Evolutionary conservation across 257 asterid species (phyloP).

Genomic region (Solanum appendiculatum): DNA sequence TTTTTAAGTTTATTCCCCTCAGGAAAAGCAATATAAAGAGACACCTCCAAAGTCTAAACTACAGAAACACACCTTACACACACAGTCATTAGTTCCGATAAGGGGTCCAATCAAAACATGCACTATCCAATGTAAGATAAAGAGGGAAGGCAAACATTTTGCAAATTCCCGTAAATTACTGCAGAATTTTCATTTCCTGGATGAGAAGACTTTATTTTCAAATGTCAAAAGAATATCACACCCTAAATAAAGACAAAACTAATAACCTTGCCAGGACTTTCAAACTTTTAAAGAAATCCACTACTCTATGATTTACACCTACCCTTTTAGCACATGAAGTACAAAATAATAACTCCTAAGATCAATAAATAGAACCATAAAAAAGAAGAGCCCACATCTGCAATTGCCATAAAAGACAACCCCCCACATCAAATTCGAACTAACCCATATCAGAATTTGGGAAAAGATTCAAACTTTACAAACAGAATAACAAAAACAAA

Average conservation of each 20-base stretch:
- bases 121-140: background rate
- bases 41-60: background rate
- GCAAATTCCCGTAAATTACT: background rate
- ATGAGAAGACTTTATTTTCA: background rate
- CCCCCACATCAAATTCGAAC: conserved; percentile 7
- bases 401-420: background rate
- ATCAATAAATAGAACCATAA: background rate
- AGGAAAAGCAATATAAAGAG: background rate
- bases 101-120: background rate
- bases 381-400: background rate
- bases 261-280: background rate
- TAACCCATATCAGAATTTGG: background rate
- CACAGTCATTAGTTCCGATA: background rate
- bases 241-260: background rate
- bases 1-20: background rate
- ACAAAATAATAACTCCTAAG: background rate
- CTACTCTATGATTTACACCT: background rate
- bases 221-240: background rate
- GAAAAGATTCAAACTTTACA: conserved; percentile 16
- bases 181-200: background rate
- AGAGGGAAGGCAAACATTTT: background rate
- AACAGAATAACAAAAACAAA: background rate
- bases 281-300: background rate
- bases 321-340: background rate
- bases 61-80: background rate